phyloP scores from a whole-genome alignment of 495 filamentous ascomycete species.

The Penicillium pulvis region DNA sequence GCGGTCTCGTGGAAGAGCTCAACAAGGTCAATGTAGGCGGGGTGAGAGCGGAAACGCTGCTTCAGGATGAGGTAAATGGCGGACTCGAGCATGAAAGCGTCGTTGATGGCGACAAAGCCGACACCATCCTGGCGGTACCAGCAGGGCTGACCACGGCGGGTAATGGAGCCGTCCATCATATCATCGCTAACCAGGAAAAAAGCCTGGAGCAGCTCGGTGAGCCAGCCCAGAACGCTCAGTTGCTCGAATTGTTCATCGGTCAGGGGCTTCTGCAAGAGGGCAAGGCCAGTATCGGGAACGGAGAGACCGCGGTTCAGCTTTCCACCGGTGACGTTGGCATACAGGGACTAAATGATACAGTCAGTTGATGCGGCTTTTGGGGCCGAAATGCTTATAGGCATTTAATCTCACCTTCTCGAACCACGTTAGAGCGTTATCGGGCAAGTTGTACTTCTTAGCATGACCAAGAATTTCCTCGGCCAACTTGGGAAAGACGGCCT shows the following conservation, averaged over 20 bases:
- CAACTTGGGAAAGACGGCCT: constrained; percentile 80
- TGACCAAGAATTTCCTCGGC: constrained; percentile 75
- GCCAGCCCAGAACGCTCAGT: constrained; percentile 86
- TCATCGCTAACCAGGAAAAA: constrained; percentile 99
- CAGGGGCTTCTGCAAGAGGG: constrained; percentile 74
- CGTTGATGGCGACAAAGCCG: constrained; percentile 95
- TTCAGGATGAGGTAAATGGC: constrained; percentile 89
- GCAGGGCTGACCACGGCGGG: constrained; percentile 88
- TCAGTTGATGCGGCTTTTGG: neutral
- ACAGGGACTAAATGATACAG: constrained; percentile 59
- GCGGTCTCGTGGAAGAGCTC: constrained; percentile 96
- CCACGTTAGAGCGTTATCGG: constrained; percentile 82
- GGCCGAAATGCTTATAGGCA: neutral
- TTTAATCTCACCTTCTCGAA: constrained; percentile 68
- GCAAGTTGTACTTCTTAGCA: constrained; percentile 77
- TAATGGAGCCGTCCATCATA: constrained; percentile 96
- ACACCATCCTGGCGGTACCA: constrained; percentile 90
- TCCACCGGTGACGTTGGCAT: constrained; percentile 85
- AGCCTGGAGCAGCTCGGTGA: constrained; percentile 96
- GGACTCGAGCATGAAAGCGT: constrained; percentile 93
- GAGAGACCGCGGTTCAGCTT: constrained; percentile 99
- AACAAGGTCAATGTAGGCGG: constrained; percentile 82
- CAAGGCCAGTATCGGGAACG: constrained; percentile 82
- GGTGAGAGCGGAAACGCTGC: constrained; percentile 86
- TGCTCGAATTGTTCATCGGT: constrained; percentile 80